Base-by-base conservation (phyloP, 148 eudicot genomes). In the Arctostaphylos glauca region DNA sequence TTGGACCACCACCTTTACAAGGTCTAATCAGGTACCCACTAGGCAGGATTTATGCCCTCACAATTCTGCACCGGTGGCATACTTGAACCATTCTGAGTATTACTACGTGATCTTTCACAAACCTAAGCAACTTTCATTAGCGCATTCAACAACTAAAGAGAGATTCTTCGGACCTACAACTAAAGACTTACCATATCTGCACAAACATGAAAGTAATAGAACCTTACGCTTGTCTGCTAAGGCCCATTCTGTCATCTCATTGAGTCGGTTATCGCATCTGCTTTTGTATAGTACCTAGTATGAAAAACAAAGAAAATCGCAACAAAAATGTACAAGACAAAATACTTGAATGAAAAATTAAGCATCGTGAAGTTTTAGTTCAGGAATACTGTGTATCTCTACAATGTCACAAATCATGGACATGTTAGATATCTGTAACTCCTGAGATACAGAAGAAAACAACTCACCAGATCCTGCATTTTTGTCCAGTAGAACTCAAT, bases 401-500 rank as follows among this genome's bases (percentile, higher is more conserved):
- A 56, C 16, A 56, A 49, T 56, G 59, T 52, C 67, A 50, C 16
- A 83, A 53, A 77, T 76, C 14, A 66, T 3, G 0, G 66, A 81
- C 49, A 23, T 23, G 50, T 0, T 48, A 31, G 14, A 23, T 49
- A 38, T 62, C 12, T 6, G 13, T 58, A 62, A 58, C 64, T 1
- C 79, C 49, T 23, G 21, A 77, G 54, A 79, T 38, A 43, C 21
- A 48, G 66, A 76, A 77, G 78, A 77, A 77, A 87, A 74, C 71
- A 77, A 90, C 99, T 92, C 83, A 96, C 98, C 90, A 94, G 99
- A 81, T 96, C 99, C 85, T 96, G 99, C 99, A 96, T 96, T 87
- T 94, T 96, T 83, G 93, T 85, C 81, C 98, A 89, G 88, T 92
- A 94, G 89, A 84, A 96, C 85, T 92, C 97, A 59, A 94, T 85